These are phyloP conservation scores for Magnusiomyces suaveolens DNA, from an alignment of 1,139 yeast species.

Conservation along the genomic window DNA sequence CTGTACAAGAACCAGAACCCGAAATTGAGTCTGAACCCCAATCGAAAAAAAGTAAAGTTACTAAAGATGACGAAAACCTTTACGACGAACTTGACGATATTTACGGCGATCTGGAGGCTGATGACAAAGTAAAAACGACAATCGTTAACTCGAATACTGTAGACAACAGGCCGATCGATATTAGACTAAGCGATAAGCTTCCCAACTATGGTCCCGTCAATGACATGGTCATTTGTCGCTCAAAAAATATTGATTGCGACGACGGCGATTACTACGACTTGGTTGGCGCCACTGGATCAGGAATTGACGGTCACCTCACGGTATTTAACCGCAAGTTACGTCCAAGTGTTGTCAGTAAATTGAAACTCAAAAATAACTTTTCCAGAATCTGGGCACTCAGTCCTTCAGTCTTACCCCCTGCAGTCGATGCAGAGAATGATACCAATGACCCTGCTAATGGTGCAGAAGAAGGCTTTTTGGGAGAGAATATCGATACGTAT, in stretches of 20 bases:
- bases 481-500: constrained; percentile 37
- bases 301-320: constrained; percentile 46
- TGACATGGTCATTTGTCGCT: constrained; percentile 56
- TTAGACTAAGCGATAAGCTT: constrained; percentile 42
- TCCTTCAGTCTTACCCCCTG: constrained; percentile 15
- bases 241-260: constrained; percentile 33
- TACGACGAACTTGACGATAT: constrained; percentile 30
- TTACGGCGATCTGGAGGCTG: constrained; percentile 35
- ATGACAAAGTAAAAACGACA: not conserved
- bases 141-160: not conserved
- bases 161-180: constrained; percentile 14
- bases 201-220: constrained; percentile 68
- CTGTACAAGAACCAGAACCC: constrained; percentile 11
- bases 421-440: not conserved
- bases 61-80: constrained; percentile 31
- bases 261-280: constrained; percentile 60
- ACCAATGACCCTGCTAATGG: not conserved
- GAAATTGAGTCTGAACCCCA: constrained; percentile 11
- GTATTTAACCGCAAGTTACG: constrained; percentile 62
- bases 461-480: constrained; percentile 21
- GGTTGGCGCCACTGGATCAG: constrained; percentile 62
- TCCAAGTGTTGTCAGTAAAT: constrained; percentile 64
- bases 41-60: constrained; percentile 20
- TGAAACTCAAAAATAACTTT: constrained; percentile 44
- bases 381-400: constrained; percentile 31